Conservation (phyloP, 306 rosid species). For the Ziziphus jujuba region DNA sequence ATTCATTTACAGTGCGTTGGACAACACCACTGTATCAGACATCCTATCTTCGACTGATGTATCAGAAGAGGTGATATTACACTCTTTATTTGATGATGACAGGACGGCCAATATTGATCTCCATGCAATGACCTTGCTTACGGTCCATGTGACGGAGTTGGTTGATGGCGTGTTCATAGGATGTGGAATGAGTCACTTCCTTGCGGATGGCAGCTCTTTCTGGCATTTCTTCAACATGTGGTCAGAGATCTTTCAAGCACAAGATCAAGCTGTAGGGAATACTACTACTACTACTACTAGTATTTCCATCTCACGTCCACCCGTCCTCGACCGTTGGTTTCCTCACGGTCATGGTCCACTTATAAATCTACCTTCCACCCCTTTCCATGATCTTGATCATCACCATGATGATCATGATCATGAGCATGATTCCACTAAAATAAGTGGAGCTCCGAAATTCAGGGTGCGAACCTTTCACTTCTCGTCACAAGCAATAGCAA, state of each 20-base stretch:
- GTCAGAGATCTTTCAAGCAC: constrained; percentile 54
- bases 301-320: constrained; percentile 25
- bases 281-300: too few relatives aligned
- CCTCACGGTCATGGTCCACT: too few relatives aligned
- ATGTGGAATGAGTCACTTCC: constrained; percentile 38
- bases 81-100: constrained; percentile 41
- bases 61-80: constrained; percentile 23
- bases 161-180: constrained; percentile 47
- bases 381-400: too few relatives aligned
- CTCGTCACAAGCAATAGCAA: constrained; percentile 44
- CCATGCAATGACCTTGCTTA: constrained; percentile 37
- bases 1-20: constrained; percentile 37
- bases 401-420: too few relatives aligned
- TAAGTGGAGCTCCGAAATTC: constrained; percentile 30
- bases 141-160: constrained; percentile 40
- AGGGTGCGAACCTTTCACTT: constrained; percentile 57
- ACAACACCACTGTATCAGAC: constrained; percentile 19
- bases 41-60: constrained; percentile 38
- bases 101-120: constrained; percentile 39
- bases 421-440: constrained; percentile 44
- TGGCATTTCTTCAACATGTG: constrained; percentile 44
- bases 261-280: background rate
- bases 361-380: constrained; percentile 51
- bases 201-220: constrained; percentile 42
- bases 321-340: constrained; percentile 42